phyloP scores from a whole-genome alignment of 495 filamentous ascomycete genomes.

The Bacidia rubella region DNA sequence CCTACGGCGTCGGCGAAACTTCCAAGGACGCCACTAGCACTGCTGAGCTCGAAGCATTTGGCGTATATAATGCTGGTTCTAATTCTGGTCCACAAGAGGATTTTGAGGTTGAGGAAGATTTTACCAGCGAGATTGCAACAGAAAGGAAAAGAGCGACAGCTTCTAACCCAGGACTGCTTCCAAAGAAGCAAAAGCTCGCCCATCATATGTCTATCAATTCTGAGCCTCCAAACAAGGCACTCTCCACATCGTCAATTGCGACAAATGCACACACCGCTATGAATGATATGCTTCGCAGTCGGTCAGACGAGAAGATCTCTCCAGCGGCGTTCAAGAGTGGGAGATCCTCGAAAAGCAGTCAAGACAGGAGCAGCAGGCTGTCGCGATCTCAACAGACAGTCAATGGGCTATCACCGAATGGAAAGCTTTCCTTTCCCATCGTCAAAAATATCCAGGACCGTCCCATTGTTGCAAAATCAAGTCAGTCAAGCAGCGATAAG shows the following conservation, averaged over 20 bases:
- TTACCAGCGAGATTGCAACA: conserved; percentile 12
- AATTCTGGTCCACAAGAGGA: conserved; percentile 14
- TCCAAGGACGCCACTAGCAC: conserved; percentile 6
- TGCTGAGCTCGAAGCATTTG: conserved; percentile 15
- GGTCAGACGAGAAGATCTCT: not conserved
- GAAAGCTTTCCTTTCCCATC: conserved; percentile 51
- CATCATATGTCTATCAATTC: not conserved
- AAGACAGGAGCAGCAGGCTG: not conserved
- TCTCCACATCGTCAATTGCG: no score
- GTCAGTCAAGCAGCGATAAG: conserved; percentile 44
- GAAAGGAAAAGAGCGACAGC: conserved; percentile 9
- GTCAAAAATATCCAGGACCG: conserved; percentile 67
- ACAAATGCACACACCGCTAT: not conserved
- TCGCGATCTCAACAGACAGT: not conserved
- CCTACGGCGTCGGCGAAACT: not conserved
- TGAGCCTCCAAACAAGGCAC: not conserved
- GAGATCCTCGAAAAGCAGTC: not conserved
- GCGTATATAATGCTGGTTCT: conserved; percentile 15
- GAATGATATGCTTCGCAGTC: not conserved
- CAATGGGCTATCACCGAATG: conserved; percentile 9
- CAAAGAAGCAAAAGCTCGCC: conserved; percentile 24
- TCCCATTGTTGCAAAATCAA: conserved; percentile 50
- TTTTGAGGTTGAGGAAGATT: conserved; percentile 21
- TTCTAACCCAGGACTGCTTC: not conserved
- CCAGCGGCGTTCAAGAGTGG: not conserved